Evolutionary conservation across 2,329 filamentous ascomycete genomes (phyloP).

Genomic region (Diaporthe batatas): DNA sequence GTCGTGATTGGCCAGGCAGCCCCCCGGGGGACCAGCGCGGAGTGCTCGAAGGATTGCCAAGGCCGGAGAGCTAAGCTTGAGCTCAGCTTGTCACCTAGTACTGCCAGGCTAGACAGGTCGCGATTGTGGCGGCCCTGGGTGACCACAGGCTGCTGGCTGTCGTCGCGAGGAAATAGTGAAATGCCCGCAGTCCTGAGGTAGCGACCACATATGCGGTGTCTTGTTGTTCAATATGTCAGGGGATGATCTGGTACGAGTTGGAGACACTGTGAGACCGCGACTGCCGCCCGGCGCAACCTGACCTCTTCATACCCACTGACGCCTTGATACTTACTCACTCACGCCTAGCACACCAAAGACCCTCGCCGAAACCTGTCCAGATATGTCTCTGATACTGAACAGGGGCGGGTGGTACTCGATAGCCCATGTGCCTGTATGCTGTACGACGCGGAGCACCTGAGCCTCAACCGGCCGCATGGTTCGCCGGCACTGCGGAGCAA

Average conservation of each 20-base stretch:
- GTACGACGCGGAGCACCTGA: constrained; percentile 27
- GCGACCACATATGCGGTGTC: constrained; percentile 16
- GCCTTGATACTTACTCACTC: constrained; percentile 11
- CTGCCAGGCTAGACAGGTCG: neutral
- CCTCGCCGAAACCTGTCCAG: neutral
- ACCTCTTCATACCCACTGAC: neutral
- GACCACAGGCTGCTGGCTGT: constrained; percentile 2
- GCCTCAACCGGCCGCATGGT: constrained; percentile 22
- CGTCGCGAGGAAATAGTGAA: neutral
- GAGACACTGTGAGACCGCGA: constrained; percentile 18
- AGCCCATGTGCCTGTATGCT: constrained; percentile 14
- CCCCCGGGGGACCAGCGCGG: neutral
- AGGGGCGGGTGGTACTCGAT: constrained; percentile 7
- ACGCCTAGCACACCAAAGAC: neutral
- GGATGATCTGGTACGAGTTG: constrained; percentile 33
- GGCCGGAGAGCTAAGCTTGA: constrained; percentile 6
- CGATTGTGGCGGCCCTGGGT: constrained; percentile 12
- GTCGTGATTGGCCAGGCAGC: constrained; percentile 20
- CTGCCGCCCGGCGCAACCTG: neutral
- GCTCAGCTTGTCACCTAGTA: constrained; percentile 19
- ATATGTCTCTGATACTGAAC: neutral
- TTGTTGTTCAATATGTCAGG: constrained; percentile 37
- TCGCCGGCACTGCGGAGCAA: neutral
- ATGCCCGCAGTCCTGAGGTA: constrained; percentile 11
- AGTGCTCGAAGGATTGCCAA: constrained; percentile 12